Conservation (phyloP, 169 alveolate species). For the Eimeria brunetti region DNA sequence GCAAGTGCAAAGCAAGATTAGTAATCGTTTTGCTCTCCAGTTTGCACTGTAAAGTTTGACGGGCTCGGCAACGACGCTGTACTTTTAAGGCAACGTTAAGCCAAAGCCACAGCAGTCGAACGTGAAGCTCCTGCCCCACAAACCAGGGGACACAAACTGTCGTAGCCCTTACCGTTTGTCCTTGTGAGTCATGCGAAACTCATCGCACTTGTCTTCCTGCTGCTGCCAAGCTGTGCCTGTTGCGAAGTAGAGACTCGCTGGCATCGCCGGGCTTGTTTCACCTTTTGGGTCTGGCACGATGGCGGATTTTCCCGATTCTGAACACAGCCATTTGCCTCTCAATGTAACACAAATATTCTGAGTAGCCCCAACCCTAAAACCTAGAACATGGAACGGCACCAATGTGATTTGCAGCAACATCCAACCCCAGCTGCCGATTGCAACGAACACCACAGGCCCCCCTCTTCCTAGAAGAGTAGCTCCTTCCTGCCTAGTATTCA, state of each 20-base stretch:
- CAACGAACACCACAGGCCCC: not conserved
- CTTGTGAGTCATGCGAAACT: slow-evolving; percentile 74
- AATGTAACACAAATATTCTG: not conserved
- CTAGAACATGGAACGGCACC: not conserved
- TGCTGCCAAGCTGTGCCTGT: slow-evolving; percentile 78
- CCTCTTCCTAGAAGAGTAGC: not conserved
- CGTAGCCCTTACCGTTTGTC: slow-evolving; percentile 51
- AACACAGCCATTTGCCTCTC: not conserved
- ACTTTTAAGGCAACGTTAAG: not conserved
- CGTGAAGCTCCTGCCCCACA: not conserved
- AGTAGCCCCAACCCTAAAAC: not conserved
- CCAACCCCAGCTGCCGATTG: not conserved
- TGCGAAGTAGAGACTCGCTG: slow-evolving; percentile 81
- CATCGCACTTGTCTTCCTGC: slow-evolving; percentile 52
- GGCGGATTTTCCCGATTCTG: slow-evolving; percentile 67
- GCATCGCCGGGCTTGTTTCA: slow-evolving; percentile 59
- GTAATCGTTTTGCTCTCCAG: not conserved
- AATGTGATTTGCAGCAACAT: not conserved
- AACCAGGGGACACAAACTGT: not conserved
- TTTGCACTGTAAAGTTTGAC: not conserved
- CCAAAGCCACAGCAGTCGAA: not conserved
- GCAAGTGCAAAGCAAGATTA: not conserved
- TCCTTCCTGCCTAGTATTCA: not conserved
- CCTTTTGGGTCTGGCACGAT: slow-evolving; percentile 43
- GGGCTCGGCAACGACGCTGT: not conserved